Conservation (phyloP, 1,139 yeast genomes). For the Geotrichum cucujoidarum region DNA sequence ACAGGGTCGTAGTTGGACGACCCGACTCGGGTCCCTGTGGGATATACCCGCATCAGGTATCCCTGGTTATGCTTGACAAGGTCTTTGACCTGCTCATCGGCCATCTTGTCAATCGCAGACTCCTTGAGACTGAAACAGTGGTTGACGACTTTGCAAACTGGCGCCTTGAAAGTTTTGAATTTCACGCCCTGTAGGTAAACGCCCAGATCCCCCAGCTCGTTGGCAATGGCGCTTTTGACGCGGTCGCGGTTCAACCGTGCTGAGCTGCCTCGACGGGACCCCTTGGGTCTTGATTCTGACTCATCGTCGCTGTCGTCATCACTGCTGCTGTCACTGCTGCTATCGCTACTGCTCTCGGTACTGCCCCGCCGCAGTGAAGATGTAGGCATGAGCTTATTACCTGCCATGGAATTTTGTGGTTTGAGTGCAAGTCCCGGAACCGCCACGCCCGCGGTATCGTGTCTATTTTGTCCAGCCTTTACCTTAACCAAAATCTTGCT, state of each 20-base stretch:
- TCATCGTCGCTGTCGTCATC: conserved; percentile 9
- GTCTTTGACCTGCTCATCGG: conserved; percentile 30
- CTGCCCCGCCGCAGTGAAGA: too few species aligned
- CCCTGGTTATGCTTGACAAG: conserved; percentile 71
- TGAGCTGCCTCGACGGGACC: not conserved
- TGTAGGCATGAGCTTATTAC: not conserved
- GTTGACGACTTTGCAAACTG: conserved; percentile 73
- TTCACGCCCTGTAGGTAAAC: conserved; percentile 69
- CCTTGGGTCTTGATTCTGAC: not conserved
- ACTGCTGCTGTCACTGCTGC: not conserved
- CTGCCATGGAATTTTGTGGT: not conserved
- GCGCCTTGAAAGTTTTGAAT: conserved; percentile 75
- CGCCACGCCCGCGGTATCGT: conserved; percentile 39
- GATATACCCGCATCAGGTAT: conserved; percentile 79
- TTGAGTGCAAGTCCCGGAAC: not conserved
- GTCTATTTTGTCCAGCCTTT: conserved; percentile 39
- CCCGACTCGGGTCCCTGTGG: conserved; percentile 67
- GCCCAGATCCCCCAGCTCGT: conserved; percentile 54
- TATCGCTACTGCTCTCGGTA: not conserved
- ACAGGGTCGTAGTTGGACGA: conserved; percentile 81
- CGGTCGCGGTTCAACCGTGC: not conserved
- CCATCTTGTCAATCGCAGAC: conserved; percentile 55
- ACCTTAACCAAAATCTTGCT: conserved; percentile 72
- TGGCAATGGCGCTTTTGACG: conserved; percentile 28
- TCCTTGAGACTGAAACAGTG: conserved; percentile 86